phyloP scores from a whole-genome alignment of 331 rosid species.

The Malus hybrid region DNA sequence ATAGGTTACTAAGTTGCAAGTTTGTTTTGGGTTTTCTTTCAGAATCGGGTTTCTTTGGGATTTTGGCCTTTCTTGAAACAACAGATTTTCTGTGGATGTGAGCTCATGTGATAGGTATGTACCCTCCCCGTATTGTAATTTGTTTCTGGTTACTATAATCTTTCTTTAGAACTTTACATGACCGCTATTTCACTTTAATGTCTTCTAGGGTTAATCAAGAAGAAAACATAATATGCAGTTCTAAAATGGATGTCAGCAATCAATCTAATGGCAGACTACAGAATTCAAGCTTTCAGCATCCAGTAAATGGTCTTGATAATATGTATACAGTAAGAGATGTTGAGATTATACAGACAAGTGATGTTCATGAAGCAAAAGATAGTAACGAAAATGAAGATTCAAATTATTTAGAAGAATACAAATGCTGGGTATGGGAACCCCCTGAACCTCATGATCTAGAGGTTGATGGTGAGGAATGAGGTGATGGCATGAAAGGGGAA shows the following conservation, averaged over 20 bases:
- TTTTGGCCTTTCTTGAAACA: constrained; percentile 8
- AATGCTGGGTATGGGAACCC: constrained; percentile 70
- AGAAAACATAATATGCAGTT: constrained; percentile 24
- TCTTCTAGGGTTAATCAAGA: constrained; percentile 45
- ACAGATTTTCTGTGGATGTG: constrained; percentile 45
- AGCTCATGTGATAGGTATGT: constrained; percentile 55
- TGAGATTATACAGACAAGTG: constrained; percentile 34
- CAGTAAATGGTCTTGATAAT: constrained; percentile 10
- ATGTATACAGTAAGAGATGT: constrained; percentile 27
- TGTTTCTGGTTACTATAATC: constrained; percentile 9
- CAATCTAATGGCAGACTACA: constrained; percentile 24
- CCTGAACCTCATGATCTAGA: constrained; percentile 78
- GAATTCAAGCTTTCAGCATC: constrained; percentile 8
- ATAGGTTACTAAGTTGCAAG: constrained; percentile 6
- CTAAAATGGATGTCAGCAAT: constrained; percentile 29
- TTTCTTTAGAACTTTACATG: constrained; percentile 10
- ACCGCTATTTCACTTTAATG: constrained; percentile 5
- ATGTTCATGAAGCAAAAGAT: constrained; percentile 28
- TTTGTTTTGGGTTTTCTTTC: constrained; percentile 8
- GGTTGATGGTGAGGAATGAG: constrained; percentile 72
- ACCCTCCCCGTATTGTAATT: not conserved
- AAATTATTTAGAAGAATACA: constrained; percentile 24
- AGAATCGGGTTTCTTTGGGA: constrained; percentile 4
- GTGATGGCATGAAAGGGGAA: constrained; percentile 52
- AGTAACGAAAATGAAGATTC: constrained; percentile 42